Evolutionary conservation across 2,329 filamentous ascomycete genomes (phyloP), one percentile per base, ranked within the genome.

Genomic region (Davidsoniella eucalypti): DNA sequence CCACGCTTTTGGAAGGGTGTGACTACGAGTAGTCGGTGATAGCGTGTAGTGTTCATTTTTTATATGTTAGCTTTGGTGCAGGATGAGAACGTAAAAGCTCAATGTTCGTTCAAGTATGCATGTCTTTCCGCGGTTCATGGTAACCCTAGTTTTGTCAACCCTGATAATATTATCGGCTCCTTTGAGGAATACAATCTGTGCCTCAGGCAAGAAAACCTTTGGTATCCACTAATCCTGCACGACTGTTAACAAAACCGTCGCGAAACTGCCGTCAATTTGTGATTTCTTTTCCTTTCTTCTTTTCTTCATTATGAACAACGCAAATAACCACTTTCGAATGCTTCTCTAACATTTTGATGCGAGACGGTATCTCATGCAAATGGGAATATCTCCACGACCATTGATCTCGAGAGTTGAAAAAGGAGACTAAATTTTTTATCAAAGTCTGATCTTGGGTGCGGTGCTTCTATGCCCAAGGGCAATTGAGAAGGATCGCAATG

Each of bases 361-460:
- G 69, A 73, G 70, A 52, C 50, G 45, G 70, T 67, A 64, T 61
- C 61, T 61, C 56, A 46, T 25, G n/a, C 17, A 25, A 47, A 26
- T 39, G 29, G 48, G 49, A 52, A 52, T 61, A 59, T 59, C 57
- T 65, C 70, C 70, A 73, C 53, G 71, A 73, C 70, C 67, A 69
- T 66, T 60, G 62, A 61, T 45, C 57, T 59, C 65, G 68, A 54
- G 63, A 65, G 64, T 63, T 65, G 59, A 70, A 67, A 68, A 73
- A 68, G 71, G 65, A 73, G 71, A 73, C 61, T 55, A 68, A 70
- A 67, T 47, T 37, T 29, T 47, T 45, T 51, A 48, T 38, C 33
- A 64, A 59, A 69, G 71, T 67, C 68, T 70, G 72, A 72, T 73
- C 71, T 73, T 73, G 71, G 71, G 71, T 73, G 71, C 71, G 71